Evolutionary conservation across 2,329 filamentous ascomycete genomes (phyloP).

Genomic region (Colletotrichum cereale): DNA sequence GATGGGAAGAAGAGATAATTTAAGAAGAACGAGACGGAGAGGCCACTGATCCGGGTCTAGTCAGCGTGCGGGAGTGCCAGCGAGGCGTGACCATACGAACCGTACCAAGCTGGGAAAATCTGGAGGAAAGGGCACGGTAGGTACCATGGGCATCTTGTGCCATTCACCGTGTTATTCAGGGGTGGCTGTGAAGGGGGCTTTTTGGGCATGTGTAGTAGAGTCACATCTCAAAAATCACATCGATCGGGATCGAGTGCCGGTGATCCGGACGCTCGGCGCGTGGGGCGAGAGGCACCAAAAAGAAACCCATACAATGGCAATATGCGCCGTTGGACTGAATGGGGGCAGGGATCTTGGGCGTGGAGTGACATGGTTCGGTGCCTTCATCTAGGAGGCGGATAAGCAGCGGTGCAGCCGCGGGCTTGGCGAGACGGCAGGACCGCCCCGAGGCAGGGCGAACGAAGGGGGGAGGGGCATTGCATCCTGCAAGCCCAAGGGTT

Average conservation of each 20-base stretch:
- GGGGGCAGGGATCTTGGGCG: not conserved
- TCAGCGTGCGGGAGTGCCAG: not conserved
- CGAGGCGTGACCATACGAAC: not conserved
- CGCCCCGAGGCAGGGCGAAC: not conserved
- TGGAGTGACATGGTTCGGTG: not conserved
- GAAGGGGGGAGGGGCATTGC: not conserved
- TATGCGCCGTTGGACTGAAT: not conserved
- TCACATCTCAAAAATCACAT: not conserved
- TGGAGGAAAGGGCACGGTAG: not conserved
- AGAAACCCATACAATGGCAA: not conserved
- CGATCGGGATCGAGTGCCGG: not conserved
- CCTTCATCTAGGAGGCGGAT: not conserved
- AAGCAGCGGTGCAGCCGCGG: constrained; percentile 4
- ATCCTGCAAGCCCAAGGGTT: not conserved
- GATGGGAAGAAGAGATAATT: too few species aligned
- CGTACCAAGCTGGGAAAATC: not conserved
- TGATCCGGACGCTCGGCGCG: not conserved
- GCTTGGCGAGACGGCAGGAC: not conserved
- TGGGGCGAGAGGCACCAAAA: not conserved
- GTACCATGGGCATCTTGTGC: not conserved
- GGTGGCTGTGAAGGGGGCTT: not conserved
- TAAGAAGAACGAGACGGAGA: not conserved
- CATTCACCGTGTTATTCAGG: not conserved
- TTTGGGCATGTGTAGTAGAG: too few species aligned
- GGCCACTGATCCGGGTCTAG: not conserved